These are phyloP conservation scores for Groenewaldozyma auringiensis DNA, from an alignment of 1,139 yeast genomes.

Conservation along the genomic window DNA sequence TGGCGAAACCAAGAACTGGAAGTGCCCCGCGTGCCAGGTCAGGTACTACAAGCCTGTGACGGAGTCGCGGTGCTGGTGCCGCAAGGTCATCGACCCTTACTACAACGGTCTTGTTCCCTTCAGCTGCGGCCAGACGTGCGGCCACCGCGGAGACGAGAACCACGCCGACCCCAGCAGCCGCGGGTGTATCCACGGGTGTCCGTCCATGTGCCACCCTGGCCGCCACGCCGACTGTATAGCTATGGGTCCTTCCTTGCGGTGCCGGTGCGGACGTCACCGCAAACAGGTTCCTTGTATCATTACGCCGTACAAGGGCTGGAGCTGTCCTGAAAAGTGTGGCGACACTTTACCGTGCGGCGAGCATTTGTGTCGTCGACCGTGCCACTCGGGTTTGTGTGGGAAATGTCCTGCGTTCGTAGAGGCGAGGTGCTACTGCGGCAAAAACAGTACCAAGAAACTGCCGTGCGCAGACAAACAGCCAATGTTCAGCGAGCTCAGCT, in stretches of 20 bases:
- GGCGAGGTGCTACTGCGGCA: conserved; percentile 71
- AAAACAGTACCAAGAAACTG: conserved; percentile 22
- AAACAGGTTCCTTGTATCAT: conserved; percentile 65
- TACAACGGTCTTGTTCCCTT: conserved; percentile 62
- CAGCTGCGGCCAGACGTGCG: conserved; percentile 84
- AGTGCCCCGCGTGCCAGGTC: conserved; percentile 80
- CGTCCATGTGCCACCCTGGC: conserved; percentile 80
- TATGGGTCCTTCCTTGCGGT: conserved; percentile 58
- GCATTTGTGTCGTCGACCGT: conserved; percentile 50
- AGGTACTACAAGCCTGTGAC: conserved; percentile 47
- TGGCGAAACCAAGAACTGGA: conserved; percentile 42
- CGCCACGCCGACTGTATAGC: conserved; percentile 81
- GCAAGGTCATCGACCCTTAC: conserved; percentile 61
- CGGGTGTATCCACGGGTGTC: conserved; percentile 57
- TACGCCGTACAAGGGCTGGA: conserved; percentile 71
- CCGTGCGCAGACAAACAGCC: conserved; percentile 21
- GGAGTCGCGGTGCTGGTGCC: conserved; percentile 85
- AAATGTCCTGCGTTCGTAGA: conserved; percentile 44
- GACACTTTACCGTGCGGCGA: conserved; percentile 61
- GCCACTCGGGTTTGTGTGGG: conserved; percentile 81
- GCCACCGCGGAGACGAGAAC: too few relatives aligned
- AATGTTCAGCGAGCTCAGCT: conserved; percentile 15
- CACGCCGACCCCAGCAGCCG: too few relatives aligned
- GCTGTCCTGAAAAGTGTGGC: conserved; percentile 55
- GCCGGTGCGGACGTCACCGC: conserved; percentile 65